Conservation (phyloP, 139 green algal species). For the Chlamydomonas eustigma region DNA sequence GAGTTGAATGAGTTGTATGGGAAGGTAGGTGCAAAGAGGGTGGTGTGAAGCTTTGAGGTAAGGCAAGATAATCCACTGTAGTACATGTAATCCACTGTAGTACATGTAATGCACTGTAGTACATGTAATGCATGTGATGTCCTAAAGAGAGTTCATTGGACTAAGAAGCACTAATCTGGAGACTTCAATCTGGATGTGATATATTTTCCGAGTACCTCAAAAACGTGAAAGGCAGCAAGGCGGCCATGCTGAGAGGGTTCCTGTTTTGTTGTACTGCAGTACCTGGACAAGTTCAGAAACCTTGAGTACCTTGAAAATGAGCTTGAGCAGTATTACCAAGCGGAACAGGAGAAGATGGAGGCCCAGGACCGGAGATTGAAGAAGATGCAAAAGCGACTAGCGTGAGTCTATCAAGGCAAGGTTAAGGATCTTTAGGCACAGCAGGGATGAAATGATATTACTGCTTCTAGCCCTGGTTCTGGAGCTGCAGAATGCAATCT, state of each 20-base stretch:
- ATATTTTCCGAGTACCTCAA: no score
- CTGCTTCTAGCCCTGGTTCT: no score
- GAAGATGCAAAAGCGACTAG: constrained; percentile 74
- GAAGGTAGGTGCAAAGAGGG: neutral
- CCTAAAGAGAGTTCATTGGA: no score
- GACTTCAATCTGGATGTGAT: no score
- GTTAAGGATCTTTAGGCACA: no score
- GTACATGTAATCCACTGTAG: no score
- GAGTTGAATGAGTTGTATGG: constrained; percentile 68
- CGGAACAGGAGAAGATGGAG: constrained; percentile 66
- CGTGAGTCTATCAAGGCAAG: constrained; percentile 41
- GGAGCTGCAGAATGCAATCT: no score
- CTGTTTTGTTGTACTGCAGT: constrained; percentile 5
- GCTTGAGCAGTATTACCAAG: constrained; percentile 47
- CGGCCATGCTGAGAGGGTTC: neutral
- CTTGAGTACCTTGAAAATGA: constrained; percentile 69
- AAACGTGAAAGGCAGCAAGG: no score
- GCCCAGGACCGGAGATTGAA: constrained; percentile 56
- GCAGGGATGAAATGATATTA: no score
- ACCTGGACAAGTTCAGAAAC: constrained; percentile 21
- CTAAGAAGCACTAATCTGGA: no score
- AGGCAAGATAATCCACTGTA: neutral
- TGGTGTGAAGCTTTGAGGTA: neutral
- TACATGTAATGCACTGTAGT: no score
- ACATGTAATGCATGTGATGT: no score